These are phyloP conservation scores for Seiridium cupressi DNA, from an alignment of 2,329 filamentous ascomycete genomes.

Conservation along the genomic window DNA sequence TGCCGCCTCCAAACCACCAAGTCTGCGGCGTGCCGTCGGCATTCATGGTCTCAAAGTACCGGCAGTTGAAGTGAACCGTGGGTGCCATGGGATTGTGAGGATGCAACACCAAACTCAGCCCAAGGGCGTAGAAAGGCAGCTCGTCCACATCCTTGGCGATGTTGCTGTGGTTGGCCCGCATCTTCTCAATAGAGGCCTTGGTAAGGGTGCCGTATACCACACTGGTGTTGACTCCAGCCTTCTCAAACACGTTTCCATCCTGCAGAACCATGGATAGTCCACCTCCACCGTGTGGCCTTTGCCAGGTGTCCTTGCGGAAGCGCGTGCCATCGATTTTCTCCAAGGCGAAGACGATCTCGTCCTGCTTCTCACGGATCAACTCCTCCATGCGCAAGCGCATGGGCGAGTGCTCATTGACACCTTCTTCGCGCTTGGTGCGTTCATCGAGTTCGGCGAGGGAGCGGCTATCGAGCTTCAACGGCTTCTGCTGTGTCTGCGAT, in stretches of 20 bases:
- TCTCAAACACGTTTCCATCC: slow-evolving; percentile 96
- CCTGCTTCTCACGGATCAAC: slow-evolving; percentile 90
- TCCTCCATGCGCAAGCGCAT: slow-evolving; percentile 98
- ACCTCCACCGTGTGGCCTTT: slow-evolving; percentile 82
- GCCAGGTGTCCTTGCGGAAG: slow-evolving; percentile 86
- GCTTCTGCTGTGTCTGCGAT: slow-evolving; percentile 38
- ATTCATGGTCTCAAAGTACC: slow-evolving; percentile 95
- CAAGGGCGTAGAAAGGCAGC: slow-evolving; percentile 92
- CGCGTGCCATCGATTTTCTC: slow-evolving; percentile 79
- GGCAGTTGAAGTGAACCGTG: slow-evolving; percentile 96
- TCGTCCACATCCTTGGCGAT: slow-evolving; percentile 69
- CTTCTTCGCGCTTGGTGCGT: slow-evolving; percentile 74
- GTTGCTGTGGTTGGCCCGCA: slow-evolving; percentile 93
- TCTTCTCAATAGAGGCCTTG: slow-evolving; percentile 82
- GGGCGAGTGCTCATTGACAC: slow-evolving; percentile 74
- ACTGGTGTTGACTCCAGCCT: slow-evolving; percentile 92
- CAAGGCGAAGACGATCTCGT: slow-evolving; percentile 79
- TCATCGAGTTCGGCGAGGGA: slow-evolving; percentile 84
- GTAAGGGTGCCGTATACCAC: slow-evolving; percentile 92
- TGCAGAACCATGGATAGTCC: slow-evolving; percentile 94
- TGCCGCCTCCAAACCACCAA: slow-evolving; percentile 98
- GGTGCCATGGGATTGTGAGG: slow-evolving; percentile 95
- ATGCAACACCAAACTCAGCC: slow-evolving; percentile 89
- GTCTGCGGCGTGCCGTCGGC: slow-evolving; percentile 77
- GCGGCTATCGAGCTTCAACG: slow-evolving; percentile 55